Base-by-base conservation (phyloP, 768 basidiomycete genomes). In the Lactifluus echinatus region DNA sequence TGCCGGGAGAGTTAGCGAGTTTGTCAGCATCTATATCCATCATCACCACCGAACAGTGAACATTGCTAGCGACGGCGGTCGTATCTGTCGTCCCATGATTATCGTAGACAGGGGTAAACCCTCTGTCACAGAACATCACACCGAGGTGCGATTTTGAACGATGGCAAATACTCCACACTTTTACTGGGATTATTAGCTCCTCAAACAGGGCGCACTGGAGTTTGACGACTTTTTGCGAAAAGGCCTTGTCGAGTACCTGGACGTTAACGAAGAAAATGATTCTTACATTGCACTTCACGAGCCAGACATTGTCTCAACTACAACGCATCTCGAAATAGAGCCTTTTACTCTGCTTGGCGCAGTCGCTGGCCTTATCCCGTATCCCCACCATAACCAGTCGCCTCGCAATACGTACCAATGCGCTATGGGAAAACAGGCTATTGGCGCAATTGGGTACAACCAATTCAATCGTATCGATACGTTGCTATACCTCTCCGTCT, bases 391-490 rank as follows among this genome's bases (percentile, higher is more conserved):
- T 70, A 99, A 99, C 67, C 96, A 99, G 68, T 98, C 96, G 4
- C 96, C 96, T 2, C 87, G 96, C 53, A 99, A 99, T 67, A 99
- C 96, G 10, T 99, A 99, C 69, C 95, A 99, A 75, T 99, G 95
- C 67, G 95, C 95, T 54, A 99, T 99, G 95, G 95, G 96, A 53
- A 99, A 99, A 75, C 96, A 99, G 76, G 95, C 96, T 2, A 99
- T 99, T 62, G 96, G 96, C 21, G 94, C 94, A 12, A 99, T 99
- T 60, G 95, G 86, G 0, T 96, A 94, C 73, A 99, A 98, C 70
- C 96, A 99, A 70, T 83, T 97, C 63, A 92, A 93, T 67, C 83
- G 96, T 44, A 98, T 99, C 68, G 96, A 99, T 70, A 99, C 96
- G 0, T 79, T 99, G 37, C 78, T 99, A n/a, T 99, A 99, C 72